phyloP scores from a whole-genome alignment of 1,284 basidiomycete genomes.

The Apiotrichum sp. region DNA sequence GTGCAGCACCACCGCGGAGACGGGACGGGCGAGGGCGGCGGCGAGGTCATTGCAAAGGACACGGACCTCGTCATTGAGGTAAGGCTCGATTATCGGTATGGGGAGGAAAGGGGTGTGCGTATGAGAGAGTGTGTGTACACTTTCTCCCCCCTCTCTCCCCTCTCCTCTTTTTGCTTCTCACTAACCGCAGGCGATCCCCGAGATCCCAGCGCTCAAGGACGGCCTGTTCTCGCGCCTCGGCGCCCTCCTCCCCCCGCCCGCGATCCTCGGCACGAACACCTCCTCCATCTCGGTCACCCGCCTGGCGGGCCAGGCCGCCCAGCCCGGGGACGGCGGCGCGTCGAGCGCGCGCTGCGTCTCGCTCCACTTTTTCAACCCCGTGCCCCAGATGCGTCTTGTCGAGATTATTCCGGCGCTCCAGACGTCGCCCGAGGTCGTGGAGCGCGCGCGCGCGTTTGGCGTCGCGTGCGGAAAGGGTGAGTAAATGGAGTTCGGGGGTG shows the following conservation, averaged over 20 bases:
- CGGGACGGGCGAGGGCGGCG: constrained; percentile 23
- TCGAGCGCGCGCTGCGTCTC: constrained; percentile 41
- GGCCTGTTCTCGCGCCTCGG: constrained; percentile 69
- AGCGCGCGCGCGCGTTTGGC: constrained; percentile 75
- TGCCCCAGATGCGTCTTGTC: constrained; percentile 80
- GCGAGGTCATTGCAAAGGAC: constrained; percentile 55
- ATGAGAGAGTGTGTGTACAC: too few relatives aligned
- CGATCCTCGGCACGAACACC: constrained; percentile 88
- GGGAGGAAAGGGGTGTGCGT: constrained; percentile 1
- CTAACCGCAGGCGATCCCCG: constrained; percentile 69
- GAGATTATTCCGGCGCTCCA: constrained; percentile 93
- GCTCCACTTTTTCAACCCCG: constrained; percentile 93
- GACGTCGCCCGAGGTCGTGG: constrained; percentile 70
- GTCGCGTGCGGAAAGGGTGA: constrained; percentile 81
- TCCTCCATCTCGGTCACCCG: constrained; percentile 92
- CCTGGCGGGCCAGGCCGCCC: constrained; percentile 67
- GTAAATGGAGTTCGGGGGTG: constrained; percentile 5
- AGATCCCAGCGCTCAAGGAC: constrained; percentile 74
- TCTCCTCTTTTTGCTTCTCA: too few relatives aligned
- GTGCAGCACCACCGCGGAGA: constrained; percentile 54
- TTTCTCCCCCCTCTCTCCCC: too few relatives aligned
- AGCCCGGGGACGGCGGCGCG: constrained; percentile 45
- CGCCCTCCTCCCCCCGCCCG: constrained; percentile 59
- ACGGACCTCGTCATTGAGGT: constrained; percentile 89
- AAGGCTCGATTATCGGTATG: constrained; percentile 32